A percentile compares a stretch with the other conserved stretches of the same genome.
These are phyloP conservation scores for Casaregolazyma lundiana DNA, from an alignment of 1,139 yeast species.

Conservation along the genomic window DNA sequence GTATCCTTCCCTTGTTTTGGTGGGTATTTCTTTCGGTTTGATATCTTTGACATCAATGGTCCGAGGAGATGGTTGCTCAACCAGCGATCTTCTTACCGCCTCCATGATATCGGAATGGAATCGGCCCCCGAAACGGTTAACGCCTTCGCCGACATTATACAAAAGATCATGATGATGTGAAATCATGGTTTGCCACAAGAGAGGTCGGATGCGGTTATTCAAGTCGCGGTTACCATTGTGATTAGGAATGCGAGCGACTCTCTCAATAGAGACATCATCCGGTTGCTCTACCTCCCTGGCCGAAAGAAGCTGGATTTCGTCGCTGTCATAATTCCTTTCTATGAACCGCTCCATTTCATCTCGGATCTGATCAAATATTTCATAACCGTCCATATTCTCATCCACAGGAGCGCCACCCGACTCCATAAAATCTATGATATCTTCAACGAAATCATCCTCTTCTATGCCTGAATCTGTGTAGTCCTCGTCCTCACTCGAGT, in stretches of 20 bases:
- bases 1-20: constrained; percentile 21
- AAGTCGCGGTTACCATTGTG: neutral
- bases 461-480: constrained; percentile 4
- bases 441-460: constrained; percentile 4
- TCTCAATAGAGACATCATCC: constrained; percentile 2
- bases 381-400: neutral
- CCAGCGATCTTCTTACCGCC: constrained; percentile 15
- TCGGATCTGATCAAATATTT: neutral
- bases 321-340: neutral
- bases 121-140: neutral
- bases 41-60: constrained; percentile 15
- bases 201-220: neutral
- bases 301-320: constrained; percentile 3
- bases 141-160: neutral
- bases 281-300: neutral
- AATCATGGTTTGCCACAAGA: constrained; percentile 5
- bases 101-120: constrained; percentile 10
- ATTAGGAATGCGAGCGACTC: neutral
- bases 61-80: constrained; percentile 11
- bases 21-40: constrained; percentile 18
- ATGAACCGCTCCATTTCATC: neutral
- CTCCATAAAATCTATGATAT: neutral
- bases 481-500: constrained; percentile 6
- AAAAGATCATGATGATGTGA: neutral
- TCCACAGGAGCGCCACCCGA: neutral